These are phyloP conservation scores for Lagerstroemia speciosa DNA, from an alignment of 345 rosid species.

Conservation along the genomic window DNA sequence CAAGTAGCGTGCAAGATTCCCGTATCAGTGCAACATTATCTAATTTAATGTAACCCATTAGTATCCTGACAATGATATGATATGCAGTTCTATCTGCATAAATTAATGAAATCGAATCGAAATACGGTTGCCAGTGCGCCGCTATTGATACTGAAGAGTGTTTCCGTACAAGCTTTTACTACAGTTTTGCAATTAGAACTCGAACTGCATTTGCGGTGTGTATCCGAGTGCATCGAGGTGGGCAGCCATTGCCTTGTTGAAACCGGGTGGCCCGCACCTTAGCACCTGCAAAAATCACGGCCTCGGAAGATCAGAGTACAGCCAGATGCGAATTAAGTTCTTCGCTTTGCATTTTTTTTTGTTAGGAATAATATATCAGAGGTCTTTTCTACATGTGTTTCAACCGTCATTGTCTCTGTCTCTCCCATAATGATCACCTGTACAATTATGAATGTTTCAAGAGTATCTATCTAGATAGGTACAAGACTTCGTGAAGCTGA, in stretches of 20 bases:
- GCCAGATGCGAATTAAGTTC: neutral
- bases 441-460: too few species aligned
- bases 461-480: too few species aligned
- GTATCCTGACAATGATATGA: too few species aligned
- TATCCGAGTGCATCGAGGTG: constrained; percentile 34
- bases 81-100: neutral
- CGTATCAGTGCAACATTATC: too few species aligned
- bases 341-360: neutral
- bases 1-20: too few species aligned
- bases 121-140: neutral
- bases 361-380: neutral
- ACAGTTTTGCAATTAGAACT: constrained; percentile 20
- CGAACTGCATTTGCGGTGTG: constrained; percentile 31
- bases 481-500: too few species aligned
- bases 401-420: neutral
- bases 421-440: too few species aligned
- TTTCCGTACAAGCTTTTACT: neutral
- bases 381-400: neutral
- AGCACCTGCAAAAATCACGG: constrained; percentile 20
- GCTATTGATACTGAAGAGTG: neutral
- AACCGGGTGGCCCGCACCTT: constrained; percentile 37
- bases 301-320: neutral
- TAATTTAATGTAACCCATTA: too few species aligned
- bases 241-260: constrained; percentile 41
- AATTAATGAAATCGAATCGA: neutral